Conservation (phyloP, 2,329 filamentous ascomycete species). For the Cercospora nicotianae region DNA sequence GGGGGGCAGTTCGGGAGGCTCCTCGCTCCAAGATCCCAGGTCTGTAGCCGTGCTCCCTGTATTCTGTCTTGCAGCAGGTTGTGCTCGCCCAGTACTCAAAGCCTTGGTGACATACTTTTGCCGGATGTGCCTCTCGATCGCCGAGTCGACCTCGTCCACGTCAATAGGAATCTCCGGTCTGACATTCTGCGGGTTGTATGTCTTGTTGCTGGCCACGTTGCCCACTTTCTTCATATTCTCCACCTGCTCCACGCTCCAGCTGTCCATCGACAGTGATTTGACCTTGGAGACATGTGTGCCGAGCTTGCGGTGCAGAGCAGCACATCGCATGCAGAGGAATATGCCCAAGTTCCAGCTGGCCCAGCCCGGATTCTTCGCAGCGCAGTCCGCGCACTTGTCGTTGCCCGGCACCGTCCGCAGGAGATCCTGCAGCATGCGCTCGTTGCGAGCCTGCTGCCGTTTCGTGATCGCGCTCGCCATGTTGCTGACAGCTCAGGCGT, state of each 20-base stretch:
- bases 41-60: conserved; percentile 55
- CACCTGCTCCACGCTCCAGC: conserved; percentile 92
- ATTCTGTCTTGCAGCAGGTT: conserved; percentile 50
- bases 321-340: conserved; percentile 97
- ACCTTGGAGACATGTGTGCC: conserved; percentile 98
- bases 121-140: conserved; percentile 92
- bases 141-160: conserved; percentile 85
- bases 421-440: conserved; percentile 85
- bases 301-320: conserved; percentile 89
- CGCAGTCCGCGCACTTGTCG: conserved; percentile 90
- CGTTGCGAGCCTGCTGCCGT: conserved; percentile 96
- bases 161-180: conserved; percentile 85
- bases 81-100: conserved; percentile 34
- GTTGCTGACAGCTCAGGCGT: not conserved
- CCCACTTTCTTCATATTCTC: conserved; percentile 97
- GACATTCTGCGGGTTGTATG: conserved; percentile 82
- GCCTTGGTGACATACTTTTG: conserved; percentile 81
- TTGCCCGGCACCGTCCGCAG: conserved; percentile 84
- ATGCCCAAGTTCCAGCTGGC: conserved; percentile 98
- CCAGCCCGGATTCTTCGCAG: conserved; percentile 90
- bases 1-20: conserved; percentile 59
- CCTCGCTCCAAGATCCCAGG: conserved; percentile 51
- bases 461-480: conserved; percentile 83
- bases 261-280: conserved; percentile 98
- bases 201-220: conserved; percentile 80